These are phyloP conservation scores for Pichiaceae sp. DNA, from an alignment of 1,139 yeast genomes.

Conservation along the genomic window DNA sequence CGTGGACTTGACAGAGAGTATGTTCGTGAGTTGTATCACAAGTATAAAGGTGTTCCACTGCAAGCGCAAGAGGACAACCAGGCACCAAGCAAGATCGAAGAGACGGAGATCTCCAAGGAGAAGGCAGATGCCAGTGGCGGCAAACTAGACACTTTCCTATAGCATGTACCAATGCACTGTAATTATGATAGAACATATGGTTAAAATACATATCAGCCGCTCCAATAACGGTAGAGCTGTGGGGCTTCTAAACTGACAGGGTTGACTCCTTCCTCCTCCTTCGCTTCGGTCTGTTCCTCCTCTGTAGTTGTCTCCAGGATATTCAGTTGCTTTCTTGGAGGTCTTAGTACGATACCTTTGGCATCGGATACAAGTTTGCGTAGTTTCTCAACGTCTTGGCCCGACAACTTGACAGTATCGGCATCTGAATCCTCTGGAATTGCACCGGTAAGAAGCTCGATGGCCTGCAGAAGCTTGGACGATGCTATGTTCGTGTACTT, in stretches of 20 bases:
- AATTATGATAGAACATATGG: too few relatives aligned
- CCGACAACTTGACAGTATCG: constrained; percentile 3
- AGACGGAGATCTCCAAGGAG: not conserved
- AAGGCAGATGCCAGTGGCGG: constrained; percentile 1
- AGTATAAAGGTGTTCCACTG: constrained; percentile 5
- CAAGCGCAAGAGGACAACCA: not conserved
- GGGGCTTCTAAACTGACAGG: constrained; percentile 81
- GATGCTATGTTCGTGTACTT: constrained; percentile 49
- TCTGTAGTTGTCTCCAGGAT: constrained; percentile 20
- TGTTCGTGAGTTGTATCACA: constrained; percentile 5
- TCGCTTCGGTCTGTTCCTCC: constrained; percentile 8
- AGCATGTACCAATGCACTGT: not conserved
- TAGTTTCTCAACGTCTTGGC: constrained; percentile 15
- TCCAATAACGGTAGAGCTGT: constrained; percentile 85
- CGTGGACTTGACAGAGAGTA: constrained; percentile 15
- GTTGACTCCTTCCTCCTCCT: constrained; percentile 32
- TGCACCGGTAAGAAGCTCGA: constrained; percentile 27
- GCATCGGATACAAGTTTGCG: constrained; percentile 36
- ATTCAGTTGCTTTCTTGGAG: constrained; percentile 32
- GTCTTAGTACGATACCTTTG: constrained; percentile 41
- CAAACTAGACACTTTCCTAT: constrained; percentile 12
- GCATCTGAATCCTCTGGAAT: constrained; percentile 3
- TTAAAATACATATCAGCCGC: constrained; percentile 28
- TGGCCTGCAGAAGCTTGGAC: constrained; percentile 37
- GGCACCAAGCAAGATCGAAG: not conserved